Conservation (phyloP, 345 rosid species). For the Garcia nutans region DNA sequence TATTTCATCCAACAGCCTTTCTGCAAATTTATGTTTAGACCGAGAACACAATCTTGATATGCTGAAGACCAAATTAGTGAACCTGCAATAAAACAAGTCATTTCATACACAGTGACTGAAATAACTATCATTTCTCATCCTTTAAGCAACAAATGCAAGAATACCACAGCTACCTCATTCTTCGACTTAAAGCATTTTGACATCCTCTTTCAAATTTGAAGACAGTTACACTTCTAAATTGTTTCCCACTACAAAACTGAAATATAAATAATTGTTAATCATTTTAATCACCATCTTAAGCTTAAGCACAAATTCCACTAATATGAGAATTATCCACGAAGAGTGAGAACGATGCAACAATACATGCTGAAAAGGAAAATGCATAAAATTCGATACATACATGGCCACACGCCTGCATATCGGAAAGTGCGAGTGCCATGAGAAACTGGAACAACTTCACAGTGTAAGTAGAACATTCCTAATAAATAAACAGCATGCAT, state of each 20-base stretch:
- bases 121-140: not conserved
- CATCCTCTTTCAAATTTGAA: slow-evolving; percentile 42
- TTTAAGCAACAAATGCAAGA: slow-evolving; percentile 1
- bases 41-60: slow-evolving; percentile 42
- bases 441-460: slow-evolving; percentile 2
- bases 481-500: not conserved
- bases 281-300: slow-evolving; percentile 6
- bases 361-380: not conserved
- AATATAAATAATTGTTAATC: not conserved
- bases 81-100: slow-evolving; percentile 37
- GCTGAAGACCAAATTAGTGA: slow-evolving; percentile 36
- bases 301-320: not conserved
- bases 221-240: slow-evolving; percentile 38
- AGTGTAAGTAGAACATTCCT: slow-evolving; percentile 14
- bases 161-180: slow-evolving; percentile 35
- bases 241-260: slow-evolving; percentile 47
- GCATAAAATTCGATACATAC: slow-evolving; percentile 1
- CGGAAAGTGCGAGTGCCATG: slow-evolving; percentile 23
- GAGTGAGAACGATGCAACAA: no score
- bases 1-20: slow-evolving; percentile 40
- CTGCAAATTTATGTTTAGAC: slow-evolving; percentile 48
- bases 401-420: slow-evolving; percentile 18
- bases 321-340: not conserved
- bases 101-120: not conserved
- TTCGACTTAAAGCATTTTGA: slow-evolving; percentile 40